Evolutionary conservation across 2,329 filamentous ascomycete species (phyloP).

Genomic region (Diaporthe vaccinii): DNA sequence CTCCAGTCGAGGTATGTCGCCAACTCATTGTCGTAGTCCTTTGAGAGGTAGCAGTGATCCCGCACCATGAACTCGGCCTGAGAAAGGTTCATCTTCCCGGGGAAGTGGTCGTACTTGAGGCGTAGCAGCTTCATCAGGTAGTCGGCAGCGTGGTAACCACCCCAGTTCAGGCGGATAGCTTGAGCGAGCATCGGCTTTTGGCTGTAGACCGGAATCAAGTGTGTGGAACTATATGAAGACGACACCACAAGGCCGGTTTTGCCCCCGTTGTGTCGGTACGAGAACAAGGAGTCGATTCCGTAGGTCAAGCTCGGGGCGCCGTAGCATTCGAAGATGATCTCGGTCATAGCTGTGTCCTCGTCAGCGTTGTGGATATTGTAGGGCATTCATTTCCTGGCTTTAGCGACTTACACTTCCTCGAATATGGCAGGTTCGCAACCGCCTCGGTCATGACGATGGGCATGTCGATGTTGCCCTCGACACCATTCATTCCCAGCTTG

Average conservation of each 20-base stretch:
- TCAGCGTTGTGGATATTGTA: constrained; percentile 45
- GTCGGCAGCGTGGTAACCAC: constrained; percentile 88
- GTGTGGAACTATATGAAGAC: constrained; percentile 93
- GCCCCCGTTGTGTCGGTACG: constrained; percentile 92
- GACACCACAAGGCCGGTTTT: constrained; percentile 89
- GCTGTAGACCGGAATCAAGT: constrained; percentile 93
- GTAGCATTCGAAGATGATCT: constrained; percentile 98
- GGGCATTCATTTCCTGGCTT: not conserved
- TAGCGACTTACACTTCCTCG: constrained; percentile 79
- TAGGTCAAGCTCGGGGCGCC: constrained; percentile 90
- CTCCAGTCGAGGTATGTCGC: constrained; percentile 88
- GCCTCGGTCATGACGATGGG: constrained; percentile 97
- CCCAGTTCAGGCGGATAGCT: constrained; percentile 94
- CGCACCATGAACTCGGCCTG: constrained; percentile 90
- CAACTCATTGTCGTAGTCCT: constrained; percentile 85
- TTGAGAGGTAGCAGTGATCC: constrained; percentile 91
- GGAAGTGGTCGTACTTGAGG: constrained; percentile 92
- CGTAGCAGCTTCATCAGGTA: constrained; percentile 91
- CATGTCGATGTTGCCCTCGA: constrained; percentile 81
- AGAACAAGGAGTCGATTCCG: constrained; percentile 96
- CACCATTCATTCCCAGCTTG: constrained; percentile 88
- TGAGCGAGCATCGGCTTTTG: constrained; percentile 87
- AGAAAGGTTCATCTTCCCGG: constrained; percentile 85
- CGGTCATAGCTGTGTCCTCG: constrained; percentile 83
- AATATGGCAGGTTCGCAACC: constrained; percentile 90